Evolutionary conservation across 208 protist genomes (phyloP).

Genomic region (Leishmania amazonensis): DNA sequence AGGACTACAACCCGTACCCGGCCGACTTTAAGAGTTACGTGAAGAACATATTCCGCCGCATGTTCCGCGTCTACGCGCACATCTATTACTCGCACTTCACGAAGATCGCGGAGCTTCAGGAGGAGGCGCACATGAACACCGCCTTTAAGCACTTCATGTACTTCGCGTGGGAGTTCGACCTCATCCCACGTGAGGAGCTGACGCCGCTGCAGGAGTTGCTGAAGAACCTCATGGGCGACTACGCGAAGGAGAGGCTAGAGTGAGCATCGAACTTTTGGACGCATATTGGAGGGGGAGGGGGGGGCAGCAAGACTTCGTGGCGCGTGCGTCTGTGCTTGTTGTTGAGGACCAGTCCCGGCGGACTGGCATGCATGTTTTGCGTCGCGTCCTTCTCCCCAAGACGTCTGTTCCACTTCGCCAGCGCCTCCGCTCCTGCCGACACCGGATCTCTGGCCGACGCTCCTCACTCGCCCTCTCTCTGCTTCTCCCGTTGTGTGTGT

Average conservation of each 20-base stretch:
- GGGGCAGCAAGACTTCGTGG: background rate
- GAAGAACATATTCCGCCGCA: slow-evolving; percentile 96
- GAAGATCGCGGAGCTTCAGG: slow-evolving; percentile 94
- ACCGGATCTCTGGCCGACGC: background rate
- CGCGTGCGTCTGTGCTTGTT: background rate
- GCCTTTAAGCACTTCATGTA: slow-evolving; percentile 95
- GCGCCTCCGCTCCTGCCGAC: too few relatives aligned
- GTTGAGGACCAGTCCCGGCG: background rate
- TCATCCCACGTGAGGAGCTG: slow-evolving; percentile 82
- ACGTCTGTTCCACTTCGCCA: too few relatives aligned
- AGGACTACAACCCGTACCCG: slow-evolving; percentile 90
- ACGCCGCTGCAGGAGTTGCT: slow-evolving; percentile 80
- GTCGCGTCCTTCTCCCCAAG: too few relatives aligned
- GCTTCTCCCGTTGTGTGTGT: too few relatives aligned
- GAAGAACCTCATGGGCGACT: slow-evolving; percentile 85
- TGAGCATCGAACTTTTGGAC: background rate
- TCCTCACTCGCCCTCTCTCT: background rate
- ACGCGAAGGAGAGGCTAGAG: slow-evolving; percentile 73
- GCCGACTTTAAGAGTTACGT: slow-evolving; percentile 89
- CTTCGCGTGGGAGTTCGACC: slow-evolving; percentile 91
- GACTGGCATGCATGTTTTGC: background rate
- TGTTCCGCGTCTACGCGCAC: slow-evolving; percentile 99
- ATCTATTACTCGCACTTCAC: slow-evolving; percentile 99
- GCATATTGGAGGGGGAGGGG: background rate
- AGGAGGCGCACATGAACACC: slow-evolving; percentile 98